phyloP scores from a whole-genome alignment of 345 rosid genomes.

The Sisymbrium altissimum region DNA sequence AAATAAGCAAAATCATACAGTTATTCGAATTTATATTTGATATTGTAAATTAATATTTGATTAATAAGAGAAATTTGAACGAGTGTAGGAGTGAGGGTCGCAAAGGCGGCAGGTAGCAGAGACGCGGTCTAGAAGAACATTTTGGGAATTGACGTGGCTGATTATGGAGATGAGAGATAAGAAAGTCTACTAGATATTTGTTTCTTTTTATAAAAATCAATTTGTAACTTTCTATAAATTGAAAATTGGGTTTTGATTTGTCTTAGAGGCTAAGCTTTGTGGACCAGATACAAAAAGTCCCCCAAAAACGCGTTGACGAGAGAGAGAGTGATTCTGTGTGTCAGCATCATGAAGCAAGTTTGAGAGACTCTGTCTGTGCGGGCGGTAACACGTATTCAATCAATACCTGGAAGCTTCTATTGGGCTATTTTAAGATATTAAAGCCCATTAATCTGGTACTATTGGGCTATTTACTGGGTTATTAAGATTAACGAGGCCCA shows the following conservation, averaged over 20 bases:
- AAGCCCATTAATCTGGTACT: not conserved
- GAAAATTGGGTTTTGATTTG: constrained; percentile 2
- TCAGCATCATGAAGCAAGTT: constrained; percentile 5
- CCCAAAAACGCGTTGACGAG: constrained; percentile 29
- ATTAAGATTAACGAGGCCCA: not conserved
- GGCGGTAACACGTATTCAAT: not conserved
- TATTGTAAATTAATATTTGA: not conserved
- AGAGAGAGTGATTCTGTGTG: not conserved
- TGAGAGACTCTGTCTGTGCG: not conserved
- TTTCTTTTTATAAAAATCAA: not conserved
- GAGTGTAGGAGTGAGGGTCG: not conserved
- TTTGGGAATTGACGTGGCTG: constrained; percentile 10
- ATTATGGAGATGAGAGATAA: not conserved
- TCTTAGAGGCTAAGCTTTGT: constrained; percentile 32
- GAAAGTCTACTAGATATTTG: not conserved
- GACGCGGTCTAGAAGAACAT: constrained; percentile 24
- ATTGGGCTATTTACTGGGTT: not conserved
- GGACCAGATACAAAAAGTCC: not conserved
- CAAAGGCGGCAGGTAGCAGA: constrained; percentile 2
- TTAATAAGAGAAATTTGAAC: not conserved
- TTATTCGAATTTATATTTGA: not conserved
- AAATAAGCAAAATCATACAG: not conserved
- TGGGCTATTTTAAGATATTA: not conserved
- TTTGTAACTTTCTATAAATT: not conserved
- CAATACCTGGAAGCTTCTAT: constrained; percentile 20